A percentile compares a stretch with the other conserved stretches of the same genome.
These are phyloP conservation scores for Epichloe sibirici DNA, from an alignment of 2,329 filamentous ascomycete species.

Conservation along the genomic window DNA sequence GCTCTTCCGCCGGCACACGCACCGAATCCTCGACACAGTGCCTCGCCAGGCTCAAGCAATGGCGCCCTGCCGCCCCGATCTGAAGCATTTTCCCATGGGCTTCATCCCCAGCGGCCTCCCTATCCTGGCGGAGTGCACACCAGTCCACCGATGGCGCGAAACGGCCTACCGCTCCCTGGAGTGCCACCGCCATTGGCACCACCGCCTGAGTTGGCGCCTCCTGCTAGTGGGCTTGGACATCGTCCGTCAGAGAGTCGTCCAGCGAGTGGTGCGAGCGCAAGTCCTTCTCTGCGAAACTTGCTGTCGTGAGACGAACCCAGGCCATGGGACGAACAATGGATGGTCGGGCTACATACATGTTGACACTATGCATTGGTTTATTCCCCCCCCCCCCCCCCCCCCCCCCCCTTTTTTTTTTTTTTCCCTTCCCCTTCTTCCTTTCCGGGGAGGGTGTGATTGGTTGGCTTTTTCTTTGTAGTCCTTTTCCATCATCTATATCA, in stretches of 20 bases:
- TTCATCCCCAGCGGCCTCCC: slow-evolving; percentile 28
- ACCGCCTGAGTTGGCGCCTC: slow-evolving; percentile 15
- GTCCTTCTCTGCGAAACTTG: slow-evolving; percentile 62
- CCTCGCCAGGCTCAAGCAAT: slow-evolving; percentile 21
- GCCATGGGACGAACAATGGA: too few relatives aligned
- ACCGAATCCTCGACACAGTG: slow-evolving; percentile 13
- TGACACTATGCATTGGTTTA: background rate
- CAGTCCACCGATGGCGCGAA: slow-evolving; percentile 33
- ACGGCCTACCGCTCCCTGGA: slow-evolving; percentile 18
- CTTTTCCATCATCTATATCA: background rate
- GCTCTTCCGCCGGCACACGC: slow-evolving; percentile 14
- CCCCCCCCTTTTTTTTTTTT: too few relatives aligned
- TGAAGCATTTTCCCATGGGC: slow-evolving; percentile 27
- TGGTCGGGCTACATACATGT: background rate
- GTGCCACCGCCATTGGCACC: slow-evolving; percentile 10
- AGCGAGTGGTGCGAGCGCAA: slow-evolving; percentile 60
- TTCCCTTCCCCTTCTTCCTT: background rate
- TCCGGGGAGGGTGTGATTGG: background rate
- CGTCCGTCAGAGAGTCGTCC: slow-evolving; percentile 30
- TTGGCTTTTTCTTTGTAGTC: background rate
- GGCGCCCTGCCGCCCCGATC: slow-evolving; percentile 21
- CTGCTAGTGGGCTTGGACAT: slow-evolving; percentile 13
- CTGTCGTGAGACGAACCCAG: slow-evolving; percentile 36
- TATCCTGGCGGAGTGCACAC: slow-evolving; percentile 30
- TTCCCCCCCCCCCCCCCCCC: background rate